Evolutionary conservation across 352 stramenopile genomes (phyloP).

Genomic region (Globisporangium orthogonon): DNA sequence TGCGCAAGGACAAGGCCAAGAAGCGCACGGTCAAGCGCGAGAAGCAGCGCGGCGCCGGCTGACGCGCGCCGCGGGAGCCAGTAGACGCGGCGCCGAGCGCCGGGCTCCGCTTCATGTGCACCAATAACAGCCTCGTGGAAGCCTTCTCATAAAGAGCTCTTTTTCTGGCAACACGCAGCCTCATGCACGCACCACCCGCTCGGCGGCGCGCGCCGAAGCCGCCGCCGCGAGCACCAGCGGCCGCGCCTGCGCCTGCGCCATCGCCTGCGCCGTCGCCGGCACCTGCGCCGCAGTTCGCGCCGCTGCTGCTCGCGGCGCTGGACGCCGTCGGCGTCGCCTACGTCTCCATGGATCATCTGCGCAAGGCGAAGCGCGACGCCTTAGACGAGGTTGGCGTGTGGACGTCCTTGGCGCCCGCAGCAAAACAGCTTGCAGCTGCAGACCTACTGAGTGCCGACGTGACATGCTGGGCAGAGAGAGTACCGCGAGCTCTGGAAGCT

Average conservation of each 20-base stretch:
- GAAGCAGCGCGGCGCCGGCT: conserved; percentile 48
- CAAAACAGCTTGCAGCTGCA: too few relatives aligned
- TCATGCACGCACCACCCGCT: too few relatives aligned
- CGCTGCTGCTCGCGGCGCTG: conserved; percentile 30
- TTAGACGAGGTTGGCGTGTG: conserved; percentile 16
- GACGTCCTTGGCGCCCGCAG: too few relatives aligned
- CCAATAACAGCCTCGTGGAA: too few relatives aligned
- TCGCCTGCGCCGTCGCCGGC: not conserved
- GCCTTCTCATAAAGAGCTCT: too few relatives aligned
- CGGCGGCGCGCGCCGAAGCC: not conserved
- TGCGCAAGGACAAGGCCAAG: conserved; percentile 54
- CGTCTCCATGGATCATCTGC: conserved; percentile 43
- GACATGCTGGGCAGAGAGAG: conserved; percentile 24
- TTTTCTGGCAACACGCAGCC: too few relatives aligned
- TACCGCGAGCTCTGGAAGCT: conserved; percentile 42
- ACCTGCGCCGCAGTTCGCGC: conserved; percentile 31
- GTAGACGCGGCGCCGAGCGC: too few relatives aligned
- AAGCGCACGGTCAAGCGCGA: conserved; percentile 50
- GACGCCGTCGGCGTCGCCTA: conserved; percentile 46
- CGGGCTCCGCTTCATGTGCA: too few relatives aligned
- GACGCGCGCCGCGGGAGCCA: not conserved
- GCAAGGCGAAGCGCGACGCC: conserved; percentile 53
- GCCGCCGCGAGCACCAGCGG: not conserved
- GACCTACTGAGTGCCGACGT: not conserved
- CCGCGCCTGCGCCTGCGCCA: not conserved